Conservation (phyloP, 805 yeast genomes). For the Saturnispora sanitii region DNA sequence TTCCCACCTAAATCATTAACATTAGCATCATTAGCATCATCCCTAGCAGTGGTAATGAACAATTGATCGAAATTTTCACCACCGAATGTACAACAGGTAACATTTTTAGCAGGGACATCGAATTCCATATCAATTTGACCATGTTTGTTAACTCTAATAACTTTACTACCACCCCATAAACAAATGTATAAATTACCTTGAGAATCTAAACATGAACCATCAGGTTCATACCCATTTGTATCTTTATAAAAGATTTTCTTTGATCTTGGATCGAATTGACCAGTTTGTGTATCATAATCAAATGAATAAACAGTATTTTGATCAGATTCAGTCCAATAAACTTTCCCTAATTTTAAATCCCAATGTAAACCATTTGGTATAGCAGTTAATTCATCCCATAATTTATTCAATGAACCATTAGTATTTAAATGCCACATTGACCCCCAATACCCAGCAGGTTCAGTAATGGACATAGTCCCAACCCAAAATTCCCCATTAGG, state of each 20-base stretch:
- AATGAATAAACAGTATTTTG: slow-evolving; percentile 38
- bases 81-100: slow-evolving; percentile 63
- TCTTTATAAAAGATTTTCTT: slow-evolving; percentile 32
- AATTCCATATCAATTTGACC: slow-evolving; percentile 46
- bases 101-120: slow-evolving; percentile 46
- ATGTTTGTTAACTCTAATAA: slow-evolving; percentile 40
- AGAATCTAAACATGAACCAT: slow-evolving; percentile 59
- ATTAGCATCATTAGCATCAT: slow-evolving; percentile 17
- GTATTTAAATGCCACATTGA: slow-evolving; percentile 34
- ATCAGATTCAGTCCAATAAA: slow-evolving; percentile 48
- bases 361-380: slow-evolving; percentile 73
- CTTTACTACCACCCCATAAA: slow-evolving; percentile 50
- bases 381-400: slow-evolving; percentile 30
- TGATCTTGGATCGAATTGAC: slow-evolving; percentile 27
- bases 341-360: slow-evolving; percentile 27
- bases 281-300: slow-evolving; percentile 32
- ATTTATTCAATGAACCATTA: slow-evolving; percentile 22
- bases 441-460: slow-evolving; percentile 35
- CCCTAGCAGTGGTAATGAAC: slow-evolving; percentile 54
- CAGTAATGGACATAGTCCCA: slow-evolving; percentile 56
- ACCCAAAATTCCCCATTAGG: slow-evolving; percentile 69
- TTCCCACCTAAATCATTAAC: slow-evolving; percentile 47
- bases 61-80: slow-evolving; percentile 49
- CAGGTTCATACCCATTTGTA: slow-evolving; percentile 39
- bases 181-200: slow-evolving; percentile 53